A percentile compares a stretch with the other conserved stretches of the same genome.
phyloP scores from a whole-genome alignment of 164 flowering plant genomes.

The Sextonia rubra region DNA sequence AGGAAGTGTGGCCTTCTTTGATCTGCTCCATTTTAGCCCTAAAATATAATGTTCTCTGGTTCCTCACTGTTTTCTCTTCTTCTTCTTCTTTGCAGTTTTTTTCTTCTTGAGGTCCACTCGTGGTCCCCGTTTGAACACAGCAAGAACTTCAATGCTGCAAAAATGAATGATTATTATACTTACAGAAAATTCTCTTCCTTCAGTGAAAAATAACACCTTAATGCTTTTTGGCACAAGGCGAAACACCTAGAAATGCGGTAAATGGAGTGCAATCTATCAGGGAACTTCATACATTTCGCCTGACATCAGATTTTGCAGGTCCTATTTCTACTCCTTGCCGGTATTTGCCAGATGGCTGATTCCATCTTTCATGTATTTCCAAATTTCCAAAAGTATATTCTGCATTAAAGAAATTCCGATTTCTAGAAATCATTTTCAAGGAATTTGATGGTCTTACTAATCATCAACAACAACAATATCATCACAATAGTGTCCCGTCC shows the following conservation, averaged over 20 bases:
- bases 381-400: too few relatives aligned
- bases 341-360: too few relatives aligned
- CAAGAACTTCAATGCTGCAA: slow-evolving; percentile 92
- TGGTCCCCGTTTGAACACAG: slow-evolving; percentile 68
- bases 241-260: not conserved
- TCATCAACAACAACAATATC: not conserved
- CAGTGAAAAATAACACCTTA: not conserved
- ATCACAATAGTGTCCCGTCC: not conserved
- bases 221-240: not conserved
- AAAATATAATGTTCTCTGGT: not conserved
- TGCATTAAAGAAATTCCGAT: too few relatives aligned
- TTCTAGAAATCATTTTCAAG: too few relatives aligned
- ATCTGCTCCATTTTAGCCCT: not conserved
- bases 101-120: slow-evolving; percentile 39
- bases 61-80: slow-evolving; percentile 5
- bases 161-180: slow-evolving; percentile 5
- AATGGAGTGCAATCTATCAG: too few relatives aligned
- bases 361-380: too few relatives aligned
- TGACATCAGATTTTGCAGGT: too few relatives aligned
- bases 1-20: not conserved
- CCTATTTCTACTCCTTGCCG: too few relatives aligned
- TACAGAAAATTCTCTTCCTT: not conserved
- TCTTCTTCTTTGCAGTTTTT: slow-evolving; percentile 59
- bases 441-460: too few relatives aligned
- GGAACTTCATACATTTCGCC: too few relatives aligned